Base-by-base conservation (phyloP, 108 stramenopile genomes). In the Fistulifera pelliculosa region DNA sequence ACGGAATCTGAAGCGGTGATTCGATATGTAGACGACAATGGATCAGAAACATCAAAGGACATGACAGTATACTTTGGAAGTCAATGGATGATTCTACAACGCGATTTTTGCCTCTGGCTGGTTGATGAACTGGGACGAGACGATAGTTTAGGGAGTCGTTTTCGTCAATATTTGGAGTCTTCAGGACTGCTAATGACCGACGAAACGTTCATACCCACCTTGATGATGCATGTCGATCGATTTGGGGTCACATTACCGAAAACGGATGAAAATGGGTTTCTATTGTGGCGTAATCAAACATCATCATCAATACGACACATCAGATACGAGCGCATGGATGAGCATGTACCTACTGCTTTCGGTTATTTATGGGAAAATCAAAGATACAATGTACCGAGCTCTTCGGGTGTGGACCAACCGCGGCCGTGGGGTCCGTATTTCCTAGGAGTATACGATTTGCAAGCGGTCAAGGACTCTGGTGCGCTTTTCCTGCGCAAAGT, bases 261-360 rank as follows among this genome's bases (percentile, higher is more conserved):
- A 60, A 18, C 80, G 21, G 52, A 53, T 16, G 52, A 75, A 0
- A 75, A 74, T 18, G 31, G 17, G 5, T 27, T 18, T 43, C 22
- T 57, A 13, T 45, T 57, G 56, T 57, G 56, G 56, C 27, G 35
- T 16, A 57, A 57, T 45, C 21, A 26, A 7, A 54, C 61, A 7
- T 17, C 17, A 27, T 54, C 61, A 12, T 26, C 41, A 26, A 49
- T 60, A 14, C 28, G 13, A 7, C 63, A 74, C 31, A 57, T 85
- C 28, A 74, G 92, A 24, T 93, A 87, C 65, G 91, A 93, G 66
- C 82, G 91, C 14, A 93, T 93, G 91, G 91, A 93, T 41, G 87
- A 93, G 47, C 84, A 90, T 58, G 52, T 58, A 23, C 87, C 86
- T 13, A 70, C 71, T 41, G 74, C 87, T n/a, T 72, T 48, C 21